Conservation (phyloP, 2,329 filamentous ascomycete species). For the Nakataea oryzae region DNA sequence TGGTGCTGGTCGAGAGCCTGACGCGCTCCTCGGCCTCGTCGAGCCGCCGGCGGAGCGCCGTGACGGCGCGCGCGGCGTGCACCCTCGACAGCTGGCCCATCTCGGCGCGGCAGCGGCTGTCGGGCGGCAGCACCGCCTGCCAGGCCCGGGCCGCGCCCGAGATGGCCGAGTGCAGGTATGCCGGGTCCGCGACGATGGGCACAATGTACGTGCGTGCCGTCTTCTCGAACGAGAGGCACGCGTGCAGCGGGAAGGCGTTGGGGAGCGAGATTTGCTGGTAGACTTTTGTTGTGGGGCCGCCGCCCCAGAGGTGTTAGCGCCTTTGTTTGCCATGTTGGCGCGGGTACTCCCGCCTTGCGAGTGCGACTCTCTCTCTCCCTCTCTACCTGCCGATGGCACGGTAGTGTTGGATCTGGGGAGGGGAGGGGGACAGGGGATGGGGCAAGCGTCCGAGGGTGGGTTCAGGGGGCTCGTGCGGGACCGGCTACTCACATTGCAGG, state of each 20-base stretch:
- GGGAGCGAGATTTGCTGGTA: constrained; percentile 15
- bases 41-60: not conserved
- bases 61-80: not conserved
- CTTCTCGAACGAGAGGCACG: constrained; percentile 17
- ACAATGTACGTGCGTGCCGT: constrained; percentile 18
- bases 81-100: not conserved
- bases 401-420: not conserved
- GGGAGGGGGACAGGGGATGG: not conserved
- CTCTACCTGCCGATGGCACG: too few species aligned
- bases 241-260: constrained; percentile 19
- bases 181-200: constrained; percentile 20
- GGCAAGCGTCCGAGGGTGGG: not conserved
- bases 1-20: not conserved
- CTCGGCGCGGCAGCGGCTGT: not conserved
- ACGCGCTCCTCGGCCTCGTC: not conserved
- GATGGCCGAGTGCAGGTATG: constrained; percentile 23
- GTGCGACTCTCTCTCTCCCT: too few species aligned
- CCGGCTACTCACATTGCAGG: not conserved
- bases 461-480: too few species aligned
- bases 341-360: not conserved
- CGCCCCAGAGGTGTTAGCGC: too few species aligned
- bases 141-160: constrained; percentile 21
- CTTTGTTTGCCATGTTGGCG: too few species aligned
- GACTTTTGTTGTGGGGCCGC: too few species aligned
- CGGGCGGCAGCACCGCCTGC: not conserved